These are phyloP conservation scores for Sporothrix euskadiensis DNA, from an alignment of 2,329 filamentous ascomycete genomes.

Conservation along the genomic window DNA sequence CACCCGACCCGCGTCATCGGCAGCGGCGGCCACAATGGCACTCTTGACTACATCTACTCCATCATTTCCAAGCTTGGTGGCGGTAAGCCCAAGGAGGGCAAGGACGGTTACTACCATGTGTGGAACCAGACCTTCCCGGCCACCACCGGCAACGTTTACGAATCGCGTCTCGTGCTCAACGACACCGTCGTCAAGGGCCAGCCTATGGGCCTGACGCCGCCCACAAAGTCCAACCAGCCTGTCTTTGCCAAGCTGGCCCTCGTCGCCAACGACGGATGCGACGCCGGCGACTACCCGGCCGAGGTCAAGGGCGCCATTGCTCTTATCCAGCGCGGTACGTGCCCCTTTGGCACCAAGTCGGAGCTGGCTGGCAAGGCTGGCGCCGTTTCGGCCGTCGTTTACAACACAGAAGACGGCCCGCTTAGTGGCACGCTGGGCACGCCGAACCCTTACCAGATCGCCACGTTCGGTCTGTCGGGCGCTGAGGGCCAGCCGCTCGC, in stretches of 20 bases:
- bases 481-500: slow-evolving; percentile 59
- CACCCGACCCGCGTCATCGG: slow-evolving; percentile 73
- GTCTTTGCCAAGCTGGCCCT: slow-evolving; percentile 62
- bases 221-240: slow-evolving; percentile 60
- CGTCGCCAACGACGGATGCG: slow-evolving; percentile 64
- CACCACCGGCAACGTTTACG: slow-evolving; percentile 59
- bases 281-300: slow-evolving; percentile 62
- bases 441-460: slow-evolving; percentile 60
- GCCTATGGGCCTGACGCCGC: slow-evolving; percentile 67
- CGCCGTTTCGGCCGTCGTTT: slow-evolving; percentile 70
- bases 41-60: slow-evolving; percentile 62
- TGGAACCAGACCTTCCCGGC: slow-evolving; percentile 66
- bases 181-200: slow-evolving; percentile 52
- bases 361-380: slow-evolving; percentile 66
- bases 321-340: slow-evolving; percentile 68
- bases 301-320: slow-evolving; percentile 64
- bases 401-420: slow-evolving; percentile 66
- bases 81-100: slow-evolving; percentile 25
- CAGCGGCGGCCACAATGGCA: slow-evolving; percentile 64
- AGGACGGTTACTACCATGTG: slow-evolving; percentile 56
- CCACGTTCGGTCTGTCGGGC: slow-evolving; percentile 67
- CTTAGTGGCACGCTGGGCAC: slow-evolving; percentile 69
- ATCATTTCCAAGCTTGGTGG: slow-evolving; percentile 56
- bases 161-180: slow-evolving; percentile 60
- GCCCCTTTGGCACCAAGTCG: slow-evolving; percentile 71